Percentiles rank a stretch among this genome's conserved stretches.
phyloP scores from a whole-genome alignment of 2,329 filamentous ascomycete species.

The Phaeosphaeriaceae sp. region DNA sequence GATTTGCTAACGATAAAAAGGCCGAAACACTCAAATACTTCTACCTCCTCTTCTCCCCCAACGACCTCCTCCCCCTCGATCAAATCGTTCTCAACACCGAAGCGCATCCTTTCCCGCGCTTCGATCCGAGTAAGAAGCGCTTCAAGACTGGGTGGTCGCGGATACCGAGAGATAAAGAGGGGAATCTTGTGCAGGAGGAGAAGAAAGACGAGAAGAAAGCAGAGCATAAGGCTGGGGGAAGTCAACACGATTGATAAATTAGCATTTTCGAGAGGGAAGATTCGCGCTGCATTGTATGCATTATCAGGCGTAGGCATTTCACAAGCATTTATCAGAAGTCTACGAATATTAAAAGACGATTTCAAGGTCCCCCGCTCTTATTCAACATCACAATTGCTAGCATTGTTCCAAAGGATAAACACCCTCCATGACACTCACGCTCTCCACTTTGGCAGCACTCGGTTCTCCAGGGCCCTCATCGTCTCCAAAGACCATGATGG shows the following conservation, averaged over 20 bases:
- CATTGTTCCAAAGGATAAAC: not conserved
- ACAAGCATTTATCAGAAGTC: too few relatives aligned
- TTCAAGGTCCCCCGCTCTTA: too few relatives aligned
- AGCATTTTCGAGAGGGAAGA: not conserved
- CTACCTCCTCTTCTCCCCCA: conserved; percentile 88
- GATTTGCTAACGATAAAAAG: conserved; percentile 52
- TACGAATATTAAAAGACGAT: too few relatives aligned
- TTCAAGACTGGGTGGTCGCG: conserved; percentile 85
- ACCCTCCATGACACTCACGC: not conserved
- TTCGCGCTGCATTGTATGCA: not conserved
- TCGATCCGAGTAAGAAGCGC: conserved; percentile 75
- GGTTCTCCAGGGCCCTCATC: not conserved
- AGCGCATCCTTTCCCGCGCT: conserved; percentile 87
- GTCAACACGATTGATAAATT: not conserved
- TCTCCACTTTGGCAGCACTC: not conserved
- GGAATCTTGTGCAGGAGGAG: conserved; percentile 32
- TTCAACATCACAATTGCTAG: too few relatives aligned
- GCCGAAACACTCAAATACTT: conserved; percentile 98
- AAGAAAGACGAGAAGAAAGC: conserved; percentile 6
- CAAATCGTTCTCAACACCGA: conserved; percentile 95
- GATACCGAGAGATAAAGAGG: conserved; percentile 62
- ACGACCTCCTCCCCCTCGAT: conserved; percentile 83
- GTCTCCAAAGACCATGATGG: not conserved
- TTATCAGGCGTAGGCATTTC: not conserved
- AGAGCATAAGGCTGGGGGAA: not conserved